A percentile compares a stretch with the other conserved stretches of the same genome.
Evolutionary conservation across 1,284 basidiomycete species (phyloP).

Genomic region (Puccinia triticina): DNA sequence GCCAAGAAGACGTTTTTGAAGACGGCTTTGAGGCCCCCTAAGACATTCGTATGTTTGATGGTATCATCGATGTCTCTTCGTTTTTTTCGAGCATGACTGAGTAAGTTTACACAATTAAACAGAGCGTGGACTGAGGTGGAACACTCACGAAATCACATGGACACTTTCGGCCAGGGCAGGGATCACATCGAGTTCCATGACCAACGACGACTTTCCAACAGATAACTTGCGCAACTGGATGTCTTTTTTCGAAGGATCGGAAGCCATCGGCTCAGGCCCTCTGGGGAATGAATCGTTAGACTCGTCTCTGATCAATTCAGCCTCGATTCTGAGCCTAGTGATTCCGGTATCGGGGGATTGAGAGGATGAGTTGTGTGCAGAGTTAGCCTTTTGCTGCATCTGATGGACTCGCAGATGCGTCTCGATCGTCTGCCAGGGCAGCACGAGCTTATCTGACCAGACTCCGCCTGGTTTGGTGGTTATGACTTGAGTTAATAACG

Average conservation of each 20-base stretch:
- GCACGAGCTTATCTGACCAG: conserved; percentile 34
- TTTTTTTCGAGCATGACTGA: conserved; percentile 18
- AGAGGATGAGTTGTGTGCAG: not conserved
- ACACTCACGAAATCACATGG: conserved; percentile 44
- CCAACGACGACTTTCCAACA: conserved; percentile 9
- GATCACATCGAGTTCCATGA: conserved; percentile 32
- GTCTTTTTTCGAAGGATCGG: not conserved
- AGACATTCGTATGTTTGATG: conserved; percentile 57
- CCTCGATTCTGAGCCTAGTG: conserved; percentile 30
- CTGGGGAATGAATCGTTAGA: not conserved
- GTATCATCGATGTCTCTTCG: conserved; percentile 59
- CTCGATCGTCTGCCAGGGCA: conserved; percentile 48
- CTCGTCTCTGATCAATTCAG: conserved; percentile 34
- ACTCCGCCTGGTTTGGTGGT: conserved; percentile 40
- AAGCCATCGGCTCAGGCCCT: not conserved
- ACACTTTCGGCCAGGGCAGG: conserved; percentile 33
- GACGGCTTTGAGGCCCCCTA: conserved; percentile 55
- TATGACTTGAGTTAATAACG: conserved; percentile 39
- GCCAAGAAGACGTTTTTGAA: conserved; percentile 58
- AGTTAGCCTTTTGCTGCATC: not conserved
- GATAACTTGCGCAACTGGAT: not conserved
- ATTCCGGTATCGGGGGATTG: conserved; percentile 32
- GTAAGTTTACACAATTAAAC: not conserved
- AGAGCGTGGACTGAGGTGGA: not conserved
- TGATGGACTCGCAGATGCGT: conserved; percentile 24